phyloP scores from a whole-genome alignment of 2,329 filamentous ascomycete species.

The Alternaria postmessia region DNA sequence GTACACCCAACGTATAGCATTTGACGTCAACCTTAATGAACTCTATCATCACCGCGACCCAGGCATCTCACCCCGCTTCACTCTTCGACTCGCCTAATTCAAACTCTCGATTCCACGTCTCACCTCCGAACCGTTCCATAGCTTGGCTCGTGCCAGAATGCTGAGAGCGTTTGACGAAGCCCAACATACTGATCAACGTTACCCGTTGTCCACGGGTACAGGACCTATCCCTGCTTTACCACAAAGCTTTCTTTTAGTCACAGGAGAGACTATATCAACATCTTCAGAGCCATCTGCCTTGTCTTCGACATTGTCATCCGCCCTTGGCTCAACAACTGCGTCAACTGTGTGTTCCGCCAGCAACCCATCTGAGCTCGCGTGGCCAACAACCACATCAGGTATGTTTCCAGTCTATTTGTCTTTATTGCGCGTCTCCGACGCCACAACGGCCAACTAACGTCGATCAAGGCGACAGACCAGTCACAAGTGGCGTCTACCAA shows the following conservation, averaged over 20 bases:
- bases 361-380: slow-evolving; percentile 10
- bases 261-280: slow-evolving; percentile 19
- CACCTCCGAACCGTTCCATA: slow-evolving; percentile 5
- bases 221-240: slow-evolving; percentile 31
- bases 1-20: slow-evolving; percentile 21
- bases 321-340: slow-evolving; percentile 5
- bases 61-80: background rate
- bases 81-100: background rate
- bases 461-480: slow-evolving; percentile 23
- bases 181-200: slow-evolving; percentile 33
- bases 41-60: slow-evolving; percentile 27
- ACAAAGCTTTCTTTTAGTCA: slow-evolving; percentile 29
- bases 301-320: slow-evolving; percentile 1
- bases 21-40: slow-evolving; percentile 33
- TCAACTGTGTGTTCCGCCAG: slow-evolving; percentile 2
- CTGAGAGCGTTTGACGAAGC: slow-evolving; percentile 24
- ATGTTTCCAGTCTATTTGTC: background rate
- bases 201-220: slow-evolving; percentile 30
- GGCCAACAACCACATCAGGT: slow-evolving; percentile 12
- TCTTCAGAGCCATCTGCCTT: slow-evolving; percentile 3
- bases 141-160: slow-evolving; percentile 29
- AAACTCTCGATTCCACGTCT: slow-evolving; percentile 9
- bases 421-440: background rate
- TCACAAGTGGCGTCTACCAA: slow-evolving; percentile 18
- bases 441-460: slow-evolving; percentile 11